Conservation (phyloP, 2,329 filamentous ascomycete genomes). For the Zymoseptoria pseudotritici region DNA sequence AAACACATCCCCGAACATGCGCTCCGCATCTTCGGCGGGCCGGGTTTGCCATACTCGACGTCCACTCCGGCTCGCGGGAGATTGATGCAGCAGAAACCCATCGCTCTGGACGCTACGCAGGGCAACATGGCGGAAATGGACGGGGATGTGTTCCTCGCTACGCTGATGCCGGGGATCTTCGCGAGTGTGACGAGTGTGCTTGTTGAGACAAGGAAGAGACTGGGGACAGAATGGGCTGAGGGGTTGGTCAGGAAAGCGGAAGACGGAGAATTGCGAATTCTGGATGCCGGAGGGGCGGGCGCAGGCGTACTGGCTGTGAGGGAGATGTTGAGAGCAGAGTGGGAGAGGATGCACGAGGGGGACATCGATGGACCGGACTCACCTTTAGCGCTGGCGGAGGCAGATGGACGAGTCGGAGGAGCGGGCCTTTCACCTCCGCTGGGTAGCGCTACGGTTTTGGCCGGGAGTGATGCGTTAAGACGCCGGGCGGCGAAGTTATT, state of each 20-base stretch:
- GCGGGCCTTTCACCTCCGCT: conserved; percentile 43
- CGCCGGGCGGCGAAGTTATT: conserved; percentile 69
- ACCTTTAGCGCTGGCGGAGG: conserved; percentile 23
- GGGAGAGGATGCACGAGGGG: conserved; percentile 55
- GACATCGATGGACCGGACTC: conserved; percentile 10
- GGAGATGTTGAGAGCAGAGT: conserved; percentile 73
- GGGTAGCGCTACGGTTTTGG: conserved; percentile 73
- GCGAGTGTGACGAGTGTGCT: conserved; percentile 59
- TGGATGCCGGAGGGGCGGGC: conserved; percentile 69
- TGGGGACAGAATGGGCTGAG: conserved; percentile 64
- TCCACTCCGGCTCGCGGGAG: conserved; percentile 55
- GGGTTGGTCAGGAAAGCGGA: conserved; percentile 49
- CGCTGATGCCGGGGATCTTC: conserved; percentile 64
- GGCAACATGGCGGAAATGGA: conserved; percentile 66
- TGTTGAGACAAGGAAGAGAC: conserved; percentile 64
- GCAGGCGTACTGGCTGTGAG: conserved; percentile 69
- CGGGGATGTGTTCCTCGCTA: conserved; percentile 63
- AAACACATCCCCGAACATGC: conserved; percentile 69
- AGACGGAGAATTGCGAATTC: conserved; percentile 54
- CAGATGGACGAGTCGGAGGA: conserved; percentile 30
- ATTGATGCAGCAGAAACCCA: conserved; percentile 54
- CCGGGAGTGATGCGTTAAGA: conserved; percentile 67
- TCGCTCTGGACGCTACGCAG: conserved; percentile 58
- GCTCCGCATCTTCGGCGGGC: conserved; percentile 67
- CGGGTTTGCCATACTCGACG: conserved; percentile 67